Conservation (phyloP, 148 eudicot species). For the Vaccinium darrowii region DNA sequence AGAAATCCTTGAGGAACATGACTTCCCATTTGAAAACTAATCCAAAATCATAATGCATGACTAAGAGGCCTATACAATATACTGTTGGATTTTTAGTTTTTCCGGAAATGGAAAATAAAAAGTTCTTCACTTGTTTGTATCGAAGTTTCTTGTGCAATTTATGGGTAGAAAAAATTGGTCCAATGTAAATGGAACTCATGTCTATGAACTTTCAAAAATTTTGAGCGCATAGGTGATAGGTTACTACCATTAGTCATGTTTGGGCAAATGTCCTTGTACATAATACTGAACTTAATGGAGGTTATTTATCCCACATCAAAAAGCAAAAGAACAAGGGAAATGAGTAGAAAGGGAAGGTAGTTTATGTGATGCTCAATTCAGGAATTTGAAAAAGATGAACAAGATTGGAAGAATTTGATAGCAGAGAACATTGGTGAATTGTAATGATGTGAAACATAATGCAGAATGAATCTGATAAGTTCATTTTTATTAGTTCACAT, state of each 20-base stretch:
- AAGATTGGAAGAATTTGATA: slow-evolving; percentile 3
- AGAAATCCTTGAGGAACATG: background rate
- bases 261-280: background rate
- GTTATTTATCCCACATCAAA: background rate
- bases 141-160: background rate
- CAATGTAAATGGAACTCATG: background rate
- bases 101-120: background rate
- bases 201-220: background rate
- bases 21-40: background rate
- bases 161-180: background rate
- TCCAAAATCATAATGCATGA: background rate
- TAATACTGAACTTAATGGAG: background rate
- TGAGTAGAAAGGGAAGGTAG: background rate
- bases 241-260: too few relatives aligned
- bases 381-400: background rate
- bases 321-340: background rate
- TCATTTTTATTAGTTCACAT: background rate
- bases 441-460: background rate
- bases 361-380: background rate
- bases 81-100: background rate
- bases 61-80: background rate
- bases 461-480: background rate
- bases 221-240: too few relatives aligned
- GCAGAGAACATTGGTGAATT: background rate
- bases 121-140: background rate